Percentiles rank a stretch among this genome's conserved stretches.
Evolutionary conservation across 345 rosid species (phyloP).

Genomic region (Camelina laxa): DNA sequence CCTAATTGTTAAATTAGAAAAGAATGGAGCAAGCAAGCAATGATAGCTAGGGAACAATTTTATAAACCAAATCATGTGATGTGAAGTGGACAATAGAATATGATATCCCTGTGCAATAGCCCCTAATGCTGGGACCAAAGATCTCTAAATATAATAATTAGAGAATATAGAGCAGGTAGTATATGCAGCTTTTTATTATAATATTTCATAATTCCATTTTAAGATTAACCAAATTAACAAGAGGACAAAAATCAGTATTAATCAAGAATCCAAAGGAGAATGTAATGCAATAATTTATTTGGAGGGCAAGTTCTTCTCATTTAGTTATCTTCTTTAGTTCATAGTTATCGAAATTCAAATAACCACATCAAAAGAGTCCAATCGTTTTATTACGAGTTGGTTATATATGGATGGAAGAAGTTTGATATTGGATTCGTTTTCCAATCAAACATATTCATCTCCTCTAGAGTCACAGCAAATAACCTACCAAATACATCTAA

Average conservation of each 20-base stretch:
- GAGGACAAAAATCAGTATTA: conserved; percentile 20
- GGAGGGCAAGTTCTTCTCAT: background rate
- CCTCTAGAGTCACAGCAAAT: background rate
- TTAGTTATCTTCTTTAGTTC: background rate
- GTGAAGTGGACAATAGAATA: conserved; percentile 28
- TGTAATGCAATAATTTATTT: conserved; percentile 21
- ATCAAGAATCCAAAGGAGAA: conserved; percentile 40
- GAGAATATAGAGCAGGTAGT: conserved; percentile 37
- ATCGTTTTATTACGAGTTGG: conserved; percentile 10
- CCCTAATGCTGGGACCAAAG: conserved; percentile 26
- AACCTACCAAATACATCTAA: background rate
- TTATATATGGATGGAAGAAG: background rate
- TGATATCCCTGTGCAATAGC: conserved; percentile 32
- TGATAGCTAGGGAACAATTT: conserved; percentile 1
- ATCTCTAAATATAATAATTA: conserved; percentile 11
- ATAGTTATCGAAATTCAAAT: background rate
- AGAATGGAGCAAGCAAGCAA: conserved; percentile 2
- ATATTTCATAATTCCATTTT: conserved; percentile 5
- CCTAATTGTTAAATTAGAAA: background rate
- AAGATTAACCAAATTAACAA: conserved; percentile 2
- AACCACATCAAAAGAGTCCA: background rate
- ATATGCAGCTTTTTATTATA: background rate
- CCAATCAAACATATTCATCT: background rate
- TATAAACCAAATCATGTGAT: conserved; percentile 36
- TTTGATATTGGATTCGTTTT: conserved; percentile 17